Evolutionary conservation across 73 alveolate genomes (phyloP), one percentile per base, ranked within the genome.

Genomic region (Paramecium tetraurelia): DNA sequence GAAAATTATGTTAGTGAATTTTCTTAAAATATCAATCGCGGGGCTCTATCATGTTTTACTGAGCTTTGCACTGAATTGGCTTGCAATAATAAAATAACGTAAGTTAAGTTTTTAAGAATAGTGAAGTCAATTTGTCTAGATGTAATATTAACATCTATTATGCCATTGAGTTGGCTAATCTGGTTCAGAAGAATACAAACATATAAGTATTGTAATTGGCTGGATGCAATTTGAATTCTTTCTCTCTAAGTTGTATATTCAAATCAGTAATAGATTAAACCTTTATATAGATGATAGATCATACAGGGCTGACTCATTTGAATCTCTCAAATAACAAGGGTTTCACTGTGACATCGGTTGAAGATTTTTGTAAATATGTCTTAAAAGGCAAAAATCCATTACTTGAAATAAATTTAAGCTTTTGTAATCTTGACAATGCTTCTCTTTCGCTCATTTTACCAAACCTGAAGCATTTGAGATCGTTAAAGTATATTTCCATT

Each of bases 281-380:
- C n/a, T 29, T 50, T 36, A 14, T 33, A 3, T 24, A 80, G 90
- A 80, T 80, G 90, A 46, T 46, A 21, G 90, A 80, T 80, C 90
- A 80, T 46, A 44, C 90, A 11, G 90, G 90, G 7, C 43, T 80
- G 21, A 22, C 46, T 11, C 33, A 21, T 20, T 22, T 80, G 21
- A 80, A 80, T 24, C 24, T 80, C 8, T 80, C 44, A 10, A 44
- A 80, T 2, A 80, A 80, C 29, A 12, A 41, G 24, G 44, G 75
- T 8, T 80, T 80, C 31, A 80, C 90, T 4, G 7, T 35, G 12
- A 8, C 41, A 11, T 59, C 57, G 7, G 72, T 43, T 5, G 20
- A 80, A 35, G 90, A 80, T 80, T 80, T 80, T 44, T 44, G 71
- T 44, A 41, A 80, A 48, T 80, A 80, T 80, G 90, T 80, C 20